phyloP scores from a whole-genome alignment of 306 rosid genomes.

The Canavalia gladiata region DNA sequence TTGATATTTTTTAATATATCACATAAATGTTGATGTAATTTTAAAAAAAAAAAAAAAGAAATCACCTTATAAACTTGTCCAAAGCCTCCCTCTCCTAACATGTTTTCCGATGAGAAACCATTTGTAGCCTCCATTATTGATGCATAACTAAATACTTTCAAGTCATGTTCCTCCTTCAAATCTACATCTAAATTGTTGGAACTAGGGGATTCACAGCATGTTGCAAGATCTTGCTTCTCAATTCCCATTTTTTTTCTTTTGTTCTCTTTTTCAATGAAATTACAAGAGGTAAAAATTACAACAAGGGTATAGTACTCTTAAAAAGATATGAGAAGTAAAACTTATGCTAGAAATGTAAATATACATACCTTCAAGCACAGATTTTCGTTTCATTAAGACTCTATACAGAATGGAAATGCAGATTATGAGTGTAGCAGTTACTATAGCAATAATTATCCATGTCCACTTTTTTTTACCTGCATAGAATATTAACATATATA shows the following conservation, averaged over 20 bases:
- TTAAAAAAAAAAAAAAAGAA: not conserved
- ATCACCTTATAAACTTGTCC: constrained; percentile 54
- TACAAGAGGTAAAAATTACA: not conserved
- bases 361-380: not conserved
- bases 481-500: not conserved
- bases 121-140: constrained; percentile 47
- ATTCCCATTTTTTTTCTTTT: not conserved
- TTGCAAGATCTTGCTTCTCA: not conserved
- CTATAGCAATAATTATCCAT: constrained; percentile 16
- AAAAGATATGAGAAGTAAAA: not conserved
- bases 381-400: constrained; percentile 5
- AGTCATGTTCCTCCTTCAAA: constrained; percentile 10
- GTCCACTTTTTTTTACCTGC: constrained; percentile 40
- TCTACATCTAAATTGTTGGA: not conserved
- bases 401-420: not conserved
- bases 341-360: not conserved
- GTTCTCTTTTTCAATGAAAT: not conserved
- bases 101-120: constrained; percentile 37
- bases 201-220: not conserved
- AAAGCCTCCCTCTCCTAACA: constrained; percentile 55
- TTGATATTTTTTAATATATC: too few relatives aligned
- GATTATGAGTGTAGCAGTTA: not conserved
- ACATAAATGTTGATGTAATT: too few relatives aligned
- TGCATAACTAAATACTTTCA: constrained; percentile 35
- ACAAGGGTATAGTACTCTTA: not conserved